phyloP scores from a whole-genome alignment of 2,329 filamentous ascomycete species.

The Monilinia polystroma region DNA sequence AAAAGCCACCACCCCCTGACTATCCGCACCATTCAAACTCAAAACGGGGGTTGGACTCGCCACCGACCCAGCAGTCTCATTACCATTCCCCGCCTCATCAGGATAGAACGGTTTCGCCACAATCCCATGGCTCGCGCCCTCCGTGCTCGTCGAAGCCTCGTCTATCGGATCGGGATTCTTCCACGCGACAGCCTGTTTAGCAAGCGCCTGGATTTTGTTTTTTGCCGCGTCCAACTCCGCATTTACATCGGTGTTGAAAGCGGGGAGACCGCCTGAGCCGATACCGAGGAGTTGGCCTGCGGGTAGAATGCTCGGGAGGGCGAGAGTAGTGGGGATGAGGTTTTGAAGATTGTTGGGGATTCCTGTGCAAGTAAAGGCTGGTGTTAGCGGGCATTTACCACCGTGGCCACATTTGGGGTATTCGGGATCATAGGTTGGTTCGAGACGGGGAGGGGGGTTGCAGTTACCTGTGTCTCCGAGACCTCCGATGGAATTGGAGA shows the following conservation, averaged over 20 bases:
- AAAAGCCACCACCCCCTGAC: not conserved
- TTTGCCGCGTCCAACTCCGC: not conserved
- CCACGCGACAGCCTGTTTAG: not conserved
- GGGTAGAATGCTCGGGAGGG: not conserved
- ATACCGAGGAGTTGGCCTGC: not conserved
- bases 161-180: not conserved
- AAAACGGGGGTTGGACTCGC: not conserved
- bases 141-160: not conserved
- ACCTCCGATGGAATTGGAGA: not conserved
- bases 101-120: conserved; percentile 11
- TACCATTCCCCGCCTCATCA: not conserved
- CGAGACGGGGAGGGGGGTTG: not conserved
- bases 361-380: not conserved
- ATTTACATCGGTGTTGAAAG: not conserved
- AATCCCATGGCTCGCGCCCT: not conserved
- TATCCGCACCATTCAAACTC: not conserved
- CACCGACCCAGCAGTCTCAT: conserved; percentile 6
- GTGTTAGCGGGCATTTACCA: not conserved
- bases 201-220: not conserved
- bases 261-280: not conserved
- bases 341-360: not conserved
- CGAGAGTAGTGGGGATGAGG: not conserved
- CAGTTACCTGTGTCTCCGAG: not conserved
- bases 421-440: not conserved
- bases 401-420: not conserved